Evolutionary conservation across 768 basidiomycete genomes (phyloP), one percentile per base, ranked within the genome.

Genomic region (Steccherinum ochraceum): DNA sequence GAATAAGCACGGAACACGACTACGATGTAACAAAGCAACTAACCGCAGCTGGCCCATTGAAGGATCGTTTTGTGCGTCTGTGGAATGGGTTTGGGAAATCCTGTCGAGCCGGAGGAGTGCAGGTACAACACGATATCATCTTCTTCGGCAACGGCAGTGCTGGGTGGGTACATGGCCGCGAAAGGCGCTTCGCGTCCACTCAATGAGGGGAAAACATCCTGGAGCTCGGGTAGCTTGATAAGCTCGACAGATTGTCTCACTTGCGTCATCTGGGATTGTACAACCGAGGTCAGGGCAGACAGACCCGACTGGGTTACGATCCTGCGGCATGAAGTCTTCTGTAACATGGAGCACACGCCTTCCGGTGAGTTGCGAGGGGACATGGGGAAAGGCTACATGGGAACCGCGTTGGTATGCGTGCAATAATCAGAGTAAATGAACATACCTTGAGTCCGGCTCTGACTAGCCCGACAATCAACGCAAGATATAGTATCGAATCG

Each of bases 41-140:
- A 40, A 61, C 61, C 49, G 1, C 50, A 25, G 16, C 27, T 45
- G 18, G 45, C 48, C 60, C 57, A 56, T 43, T 61, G 45, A 10
- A 53, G 45, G 24, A 64, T 42, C 23, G 50, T 41, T 13, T 21
- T 44, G 35, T 62, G 50, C 10, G 54, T 55, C 35, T 57, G 41
- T 3, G 53, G 51, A 27, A 78, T 70, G 7, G 71, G 56, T 50
- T 74, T 77, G 0, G 76, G 75, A 43, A 73, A 66, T 2, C 75
- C 74, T 0, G 76, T 75, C 47, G 74, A 76, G 13, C 76, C 76
- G 2, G 78, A 78, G 0, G 78, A 78, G 52, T 78, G 75, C 0
- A 75, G 58, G 46, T 73, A 78, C 11, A 70, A 27, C 39, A 65
- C 45, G 60, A 44, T 60, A 44, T 46, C 51, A 5, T 35, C 30